Percentiles rank a stretch among this genome's conserved stretches.
phyloP scores from a whole-genome alignment of 2,329 filamentous ascomycete species.

The Polychaeton citri region DNA sequence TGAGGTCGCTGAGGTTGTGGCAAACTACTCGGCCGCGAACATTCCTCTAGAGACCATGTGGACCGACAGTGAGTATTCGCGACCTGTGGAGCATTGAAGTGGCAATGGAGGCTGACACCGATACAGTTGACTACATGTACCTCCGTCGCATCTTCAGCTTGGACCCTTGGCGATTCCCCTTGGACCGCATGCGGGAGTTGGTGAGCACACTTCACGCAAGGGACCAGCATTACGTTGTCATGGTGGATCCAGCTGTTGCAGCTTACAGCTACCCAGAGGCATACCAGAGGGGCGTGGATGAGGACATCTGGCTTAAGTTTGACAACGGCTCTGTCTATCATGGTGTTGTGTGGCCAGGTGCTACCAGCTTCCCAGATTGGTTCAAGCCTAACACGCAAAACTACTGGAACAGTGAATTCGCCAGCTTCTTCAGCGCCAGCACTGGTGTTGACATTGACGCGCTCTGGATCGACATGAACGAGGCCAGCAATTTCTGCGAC shows the following conservation, averaged over 20 bases:
- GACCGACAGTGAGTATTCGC: slow-evolving; percentile 50
- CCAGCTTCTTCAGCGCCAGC: slow-evolving; percentile 47
- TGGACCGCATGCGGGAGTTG: slow-evolving; percentile 49
- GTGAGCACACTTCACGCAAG: slow-evolving; percentile 38
- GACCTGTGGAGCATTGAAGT: no score
- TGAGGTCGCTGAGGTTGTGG: slow-evolving; percentile 52
- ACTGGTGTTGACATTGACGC: slow-evolving; percentile 62
- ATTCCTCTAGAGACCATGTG: slow-evolving; percentile 63
- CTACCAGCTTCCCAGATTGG: slow-evolving; percentile 46
- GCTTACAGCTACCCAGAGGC: slow-evolving; percentile 32
- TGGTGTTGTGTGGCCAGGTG: slow-evolving; percentile 65
- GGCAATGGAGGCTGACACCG: neutral
- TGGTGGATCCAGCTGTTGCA: slow-evolving; percentile 58
- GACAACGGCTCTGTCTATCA: slow-evolving; percentile 43
- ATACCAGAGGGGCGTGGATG: slow-evolving; percentile 48
- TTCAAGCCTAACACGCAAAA: slow-evolving; percentile 49
- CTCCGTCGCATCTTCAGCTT: slow-evolving; percentile 47
- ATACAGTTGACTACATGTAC: slow-evolving; percentile 23
- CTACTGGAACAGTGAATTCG: slow-evolving; percentile 61
- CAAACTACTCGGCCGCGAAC: slow-evolving; percentile 50
- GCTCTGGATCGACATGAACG: slow-evolving; percentile 37
- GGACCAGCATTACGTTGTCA: slow-evolving; percentile 37
- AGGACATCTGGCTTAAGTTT: slow-evolving; percentile 40
- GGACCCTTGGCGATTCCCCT: slow-evolving; percentile 50
- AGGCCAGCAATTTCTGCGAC: slow-evolving; percentile 42